Evolutionary conservation across 2,329 filamentous ascomycete species (phyloP), one percentile per base, ranked within the genome.

Genomic region (Stagonosporopsis chrysanthemi): DNA sequence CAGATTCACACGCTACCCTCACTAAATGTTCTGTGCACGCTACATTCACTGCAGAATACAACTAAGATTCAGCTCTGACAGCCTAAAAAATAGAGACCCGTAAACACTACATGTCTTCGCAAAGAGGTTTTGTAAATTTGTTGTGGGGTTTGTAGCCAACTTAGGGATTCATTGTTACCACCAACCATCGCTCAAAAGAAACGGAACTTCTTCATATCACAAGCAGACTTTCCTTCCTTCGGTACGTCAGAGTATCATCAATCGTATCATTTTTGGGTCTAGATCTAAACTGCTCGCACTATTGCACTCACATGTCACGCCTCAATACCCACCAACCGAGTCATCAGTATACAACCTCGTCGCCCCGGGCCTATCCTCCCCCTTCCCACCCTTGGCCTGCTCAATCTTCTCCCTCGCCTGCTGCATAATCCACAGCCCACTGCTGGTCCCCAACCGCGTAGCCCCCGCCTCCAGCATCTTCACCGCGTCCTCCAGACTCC

Each of bases 381-480:
- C 49, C 28, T 62, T 66, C 43, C 45, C 55, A 46, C 69, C 75
- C 42, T 52, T 63, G 26, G 62, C 64, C 60, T 68, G 60, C 6
- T 65, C 67, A 4, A 67, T 57, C 60, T 69, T 69, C 39, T 58
- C 58, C 51, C 65, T 57, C 11, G 67, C 67, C 68, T 83, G 81
- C 65, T 82, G 77, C 74, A 85, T 78, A 61, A 87, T 87, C 70
- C 76, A 79, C 53, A 86, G 76, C 4, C 84, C 84, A 47, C 66
- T 79, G 70, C 83, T 86, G 5, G 83, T 82, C 7, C 85, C 85
- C 59, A 88, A 76, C 36, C 85, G 77, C 38, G 77, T 80, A 1
- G 85, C 85, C 1, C 85, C 85, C 2, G 82, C 81, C 64, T 82
- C 79, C 24, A 86, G 65, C 83, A 87, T 86, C 62, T 73, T 76